Percentiles rank a stretch among this genome's conserved stretches.
These are phyloP conservation scores for Santalum album DNA, from an alignment of 164 flowering plant species.

Conservation along the genomic window DNA sequence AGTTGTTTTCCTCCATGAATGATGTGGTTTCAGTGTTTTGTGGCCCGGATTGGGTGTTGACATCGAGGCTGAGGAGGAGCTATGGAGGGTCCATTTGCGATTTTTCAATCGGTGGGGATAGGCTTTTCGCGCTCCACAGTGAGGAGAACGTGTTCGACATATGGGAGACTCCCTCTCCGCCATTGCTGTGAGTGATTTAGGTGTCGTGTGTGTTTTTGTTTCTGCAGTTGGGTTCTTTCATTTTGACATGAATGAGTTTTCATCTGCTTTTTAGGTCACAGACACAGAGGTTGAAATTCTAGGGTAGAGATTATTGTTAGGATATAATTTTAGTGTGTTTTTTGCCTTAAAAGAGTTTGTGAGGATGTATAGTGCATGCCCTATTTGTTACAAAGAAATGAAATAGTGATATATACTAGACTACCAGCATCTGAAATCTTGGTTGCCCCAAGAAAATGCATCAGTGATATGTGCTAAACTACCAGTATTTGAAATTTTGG, in stretches of 20 bases:
- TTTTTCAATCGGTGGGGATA: constrained; percentile 82
- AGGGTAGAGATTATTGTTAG: neutral
- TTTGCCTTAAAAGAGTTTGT: neutral
- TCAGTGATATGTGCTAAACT: no score
- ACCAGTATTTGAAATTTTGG: no score
- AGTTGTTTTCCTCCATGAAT: constrained; percentile 78
- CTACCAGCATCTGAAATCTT: no score
- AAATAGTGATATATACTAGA: constrained; percentile 7
- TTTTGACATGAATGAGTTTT: neutral
- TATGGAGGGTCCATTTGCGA: constrained; percentile 86
- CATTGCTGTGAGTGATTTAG: constrained; percentile 25
- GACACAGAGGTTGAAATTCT: constrained; percentile 1
- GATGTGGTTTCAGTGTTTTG: constrained; percentile 69
- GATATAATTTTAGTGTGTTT: neutral
- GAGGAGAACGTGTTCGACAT: constrained; percentile 88
- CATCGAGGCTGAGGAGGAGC: constrained; percentile 61
- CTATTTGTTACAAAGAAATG: neutral
- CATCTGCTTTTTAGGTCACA: neutral
- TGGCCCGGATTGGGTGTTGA: constrained; percentile 82
- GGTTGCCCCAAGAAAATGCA: no score
- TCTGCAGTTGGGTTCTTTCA: neutral
- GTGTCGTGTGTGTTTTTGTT: neutral
- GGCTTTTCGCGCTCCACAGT: constrained; percentile 76
- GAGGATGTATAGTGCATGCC: neutral
- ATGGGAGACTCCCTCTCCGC: constrained; percentile 73